Evolutionary conservation across 2,329 filamentous ascomycete species (phyloP).

Genomic region (Aspergillus neotritici): DNA sequence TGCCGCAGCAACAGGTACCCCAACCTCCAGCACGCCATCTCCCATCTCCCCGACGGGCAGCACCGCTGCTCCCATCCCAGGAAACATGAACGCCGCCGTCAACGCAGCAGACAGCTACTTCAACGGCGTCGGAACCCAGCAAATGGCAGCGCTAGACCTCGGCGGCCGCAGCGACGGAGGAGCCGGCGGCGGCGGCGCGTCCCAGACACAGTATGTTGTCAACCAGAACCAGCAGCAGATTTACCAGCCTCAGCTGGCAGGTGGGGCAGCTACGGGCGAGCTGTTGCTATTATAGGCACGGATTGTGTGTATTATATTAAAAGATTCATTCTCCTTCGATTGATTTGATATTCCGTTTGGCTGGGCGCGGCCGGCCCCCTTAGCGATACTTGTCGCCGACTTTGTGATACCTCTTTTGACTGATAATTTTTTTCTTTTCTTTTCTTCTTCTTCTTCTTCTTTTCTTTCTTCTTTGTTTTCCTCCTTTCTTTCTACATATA

Average conservation of each 20-base stretch:
- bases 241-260: slow-evolving; percentile 63
- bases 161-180: slow-evolving; percentile 60
- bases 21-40: no score
- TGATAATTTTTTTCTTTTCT: slow-evolving; percentile 9
- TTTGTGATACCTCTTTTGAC: slow-evolving; percentile 10
- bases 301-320: slow-evolving; percentile 1
- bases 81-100: slow-evolving; percentile 64
- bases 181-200: slow-evolving; percentile 55
- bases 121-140: slow-evolving; percentile 65
- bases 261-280: slow-evolving; percentile 63
- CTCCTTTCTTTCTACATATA: neutral
- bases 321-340: no score
- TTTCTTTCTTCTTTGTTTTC: slow-evolving; percentile 5
- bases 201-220: slow-evolving; percentile 58
- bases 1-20: slow-evolving; percentile 20
- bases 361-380: no score
- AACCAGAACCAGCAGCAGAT: slow-evolving; percentile 76
- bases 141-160: slow-evolving; percentile 67
- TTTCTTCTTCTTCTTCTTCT: neutral
- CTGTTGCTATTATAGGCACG: slow-evolving; percentile 56
- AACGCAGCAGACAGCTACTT: slow-evolving; percentile 89
- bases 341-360: no score
- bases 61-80: slow-evolving; percentile 23
- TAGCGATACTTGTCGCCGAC: no score
- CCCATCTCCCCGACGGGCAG: slow-evolving; percentile 25